Evolutionary conservation across 2,329 filamentous ascomycete genomes (phyloP), one percentile per base, ranked within the genome.

Genomic region (Phoma herbarum): DNA sequence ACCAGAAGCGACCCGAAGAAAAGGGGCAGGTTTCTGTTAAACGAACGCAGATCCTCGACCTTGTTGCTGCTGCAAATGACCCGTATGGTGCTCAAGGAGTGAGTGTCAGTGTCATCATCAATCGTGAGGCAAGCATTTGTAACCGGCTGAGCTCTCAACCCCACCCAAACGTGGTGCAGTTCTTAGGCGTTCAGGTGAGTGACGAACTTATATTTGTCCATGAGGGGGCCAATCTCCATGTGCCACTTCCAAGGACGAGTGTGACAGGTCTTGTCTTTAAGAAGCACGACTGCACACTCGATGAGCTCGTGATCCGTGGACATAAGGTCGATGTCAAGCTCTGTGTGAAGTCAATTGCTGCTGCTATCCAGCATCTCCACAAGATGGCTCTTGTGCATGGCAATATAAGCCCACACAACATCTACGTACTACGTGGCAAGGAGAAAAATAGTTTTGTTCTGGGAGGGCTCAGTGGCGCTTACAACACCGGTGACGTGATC

Each of bases 281-380:
- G 10, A 46, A 35, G 11, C 57, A 59, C 46, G 37, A 51, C 18
- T 52, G 37, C 16, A 59, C 41, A n/a, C 37, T 63, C 6, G 29
- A 46, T 22, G 54, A 59, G 7, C 23, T 55, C 26, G 37, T 58
- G 2, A 39, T 23, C 11, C 43, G 50, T 20, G 29, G 41, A 9
- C 35, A 47, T 14, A 23, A 43, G n/a, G 1, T 57, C 9, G 44
- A 61, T 35, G 25, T 53, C 14, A 26, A 22, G 14, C 11, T 37
- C 12, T 61, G 53, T 12, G 26, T 57, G 1, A 11, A 28, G n/a
- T 47, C 46, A 6, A 22, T 57, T 10, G 33, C 31, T 37, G 50
- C 42, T 22, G 33, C 22, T 18, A 16, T 53, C n/a, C 23, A 46
- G 12, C 11, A 29, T 22, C 25, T 53, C n/a, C 50, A 46, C 22